Conservation (phyloP, 257 asterid genomes). For the Ilex aquifolium region DNA sequence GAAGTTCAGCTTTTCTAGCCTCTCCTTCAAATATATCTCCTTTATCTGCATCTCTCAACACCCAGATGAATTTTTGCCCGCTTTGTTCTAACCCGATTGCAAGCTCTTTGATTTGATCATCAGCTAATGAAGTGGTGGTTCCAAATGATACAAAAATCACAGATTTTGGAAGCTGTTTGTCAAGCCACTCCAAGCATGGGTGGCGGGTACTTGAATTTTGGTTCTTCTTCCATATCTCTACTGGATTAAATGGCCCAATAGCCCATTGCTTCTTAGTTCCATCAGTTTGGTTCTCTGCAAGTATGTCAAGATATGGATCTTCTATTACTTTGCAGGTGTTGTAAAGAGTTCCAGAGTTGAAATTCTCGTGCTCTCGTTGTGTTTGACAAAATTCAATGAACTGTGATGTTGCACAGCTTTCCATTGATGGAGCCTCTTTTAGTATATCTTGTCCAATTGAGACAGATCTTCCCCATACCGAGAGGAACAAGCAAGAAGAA, state of each 20-base stretch:
- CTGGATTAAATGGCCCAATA: slow-evolving; percentile 58
- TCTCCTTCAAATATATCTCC: no score
- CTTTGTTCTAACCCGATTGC: slow-evolving; percentile 42
- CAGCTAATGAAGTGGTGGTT: slow-evolving; percentile 28
- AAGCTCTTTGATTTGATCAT: slow-evolving; percentile 27
- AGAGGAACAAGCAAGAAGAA: slow-evolving; percentile 18
- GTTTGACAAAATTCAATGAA: slow-evolving; percentile 18
- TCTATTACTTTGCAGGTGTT: slow-evolving; percentile 38
- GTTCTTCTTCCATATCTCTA: background rate
- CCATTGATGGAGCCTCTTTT: slow-evolving; percentile 18
- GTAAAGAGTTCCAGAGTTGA: slow-evolving; percentile 35
- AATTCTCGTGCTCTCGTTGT: background rate
- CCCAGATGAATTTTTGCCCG: no score
- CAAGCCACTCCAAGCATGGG: slow-evolving; percentile 26
- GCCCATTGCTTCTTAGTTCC: slow-evolving; percentile 33
- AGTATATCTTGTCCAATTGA: slow-evolving; percentile 13
- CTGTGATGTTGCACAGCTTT: slow-evolving; percentile 38
- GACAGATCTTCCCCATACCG: slow-evolving; percentile 21
- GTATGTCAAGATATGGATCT: slow-evolving; percentile 30
- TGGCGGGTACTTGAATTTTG: background rate
- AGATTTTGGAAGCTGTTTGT: slow-evolving; percentile 28
- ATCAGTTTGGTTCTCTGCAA: background rate
- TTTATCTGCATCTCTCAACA: no score
- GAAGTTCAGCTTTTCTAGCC: no score
- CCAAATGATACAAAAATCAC: slow-evolving; percentile 45